Evolutionary conservation across 2,329 filamentous ascomycete species (phyloP).

Genomic region (Myriangium duriaei): DNA sequence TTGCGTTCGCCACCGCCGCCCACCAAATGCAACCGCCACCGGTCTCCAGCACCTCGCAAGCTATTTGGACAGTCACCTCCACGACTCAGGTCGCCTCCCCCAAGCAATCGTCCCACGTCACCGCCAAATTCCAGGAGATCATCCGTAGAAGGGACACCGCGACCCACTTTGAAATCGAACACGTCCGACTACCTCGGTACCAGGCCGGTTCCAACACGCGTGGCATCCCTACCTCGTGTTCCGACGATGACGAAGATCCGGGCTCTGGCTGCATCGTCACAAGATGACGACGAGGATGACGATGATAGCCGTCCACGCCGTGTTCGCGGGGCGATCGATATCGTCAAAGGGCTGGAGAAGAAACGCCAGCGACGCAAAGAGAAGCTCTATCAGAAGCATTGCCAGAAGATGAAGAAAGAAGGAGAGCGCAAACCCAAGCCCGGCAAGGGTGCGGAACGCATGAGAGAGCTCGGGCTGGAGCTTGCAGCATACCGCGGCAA

Average conservation of each 20-base stretch:
- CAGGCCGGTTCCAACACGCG: slow-evolving; percentile 57
- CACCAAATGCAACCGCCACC: slow-evolving; percentile 16
- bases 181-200: slow-evolving; percentile 16
- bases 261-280: slow-evolving; percentile 46
- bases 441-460: slow-evolving; percentile 81
- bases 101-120: slow-evolving; percentile 40
- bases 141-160: slow-evolving; percentile 25
- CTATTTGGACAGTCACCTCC: slow-evolving; percentile 61
- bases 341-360: slow-evolving; percentile 88
- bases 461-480: slow-evolving; percentile 81
- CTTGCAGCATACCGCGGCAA: slow-evolving; percentile 71
- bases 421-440: slow-evolving; percentile 44
- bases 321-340: slow-evolving; percentile 88
- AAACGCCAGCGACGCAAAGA: slow-evolving; percentile 88
- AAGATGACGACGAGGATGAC: slow-evolving; percentile 24
- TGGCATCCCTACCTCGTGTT: slow-evolving; percentile 72
- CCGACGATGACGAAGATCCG: slow-evolving; percentile 8
- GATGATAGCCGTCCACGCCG: slow-evolving; percentile 44
- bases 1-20: slow-evolving; percentile 24
- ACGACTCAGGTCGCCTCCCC: slow-evolving; percentile 37
- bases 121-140: slow-evolving; percentile 50
- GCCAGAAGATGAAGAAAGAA: slow-evolving; percentile 61
- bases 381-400: slow-evolving; percentile 82
- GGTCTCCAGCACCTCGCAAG: slow-evolving; percentile 39
- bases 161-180: slow-evolving; percentile 29